Base-by-base conservation (phyloP, 371 early-diverging fungal genomes). In the Funneliformis caledonium region DNA sequence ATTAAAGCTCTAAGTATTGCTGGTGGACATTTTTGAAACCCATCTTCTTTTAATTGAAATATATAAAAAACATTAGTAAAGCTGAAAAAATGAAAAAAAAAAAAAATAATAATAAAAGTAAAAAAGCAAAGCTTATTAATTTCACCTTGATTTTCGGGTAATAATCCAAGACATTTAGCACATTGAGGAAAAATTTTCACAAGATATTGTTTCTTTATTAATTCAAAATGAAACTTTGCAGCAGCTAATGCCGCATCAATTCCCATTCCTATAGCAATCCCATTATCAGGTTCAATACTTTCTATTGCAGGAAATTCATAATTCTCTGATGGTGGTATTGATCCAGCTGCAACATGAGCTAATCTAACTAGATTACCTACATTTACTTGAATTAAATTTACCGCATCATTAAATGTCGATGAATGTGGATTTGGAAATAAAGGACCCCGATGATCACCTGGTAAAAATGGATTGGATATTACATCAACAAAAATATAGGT, bases 1-100 rank as follows among this genome's bases (percentile, higher is more conserved):
- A 94, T 84, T 10, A 95, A 83, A 0, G 89, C 84, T 31, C 92
- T 88, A 4, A 96, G 86, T 6, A 95, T 88, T 19, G 89, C 88
- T 1, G 94, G 91, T 7, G 96, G 95, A 81, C 96, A 96, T 0
- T 84, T 81, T 14, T 88, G 84, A 80, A 94, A 94, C 16, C 94
- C 94, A 83, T 83, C 83, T 1, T 81, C 84, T 83, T 78, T 16
- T 67, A 16, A 11, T 59, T 47, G 37, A n/a, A 37, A 16, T 50
- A 50, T 11, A 72, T 10, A 22, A 26, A 65, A 64, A 31, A 11
- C 31, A 67, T 42, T 37, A 67, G 42, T 26, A n/a, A 14, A 67
- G 31, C 16, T 5, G 14, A 65, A 16, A 22, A 26, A 62, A 10
- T 67, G 4, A 67, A 33, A 37, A 67, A 33, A 65, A 5, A 0